These are phyloP conservation scores for Tulasnella calospora DNA, from an alignment of 768 basidiomycete genomes.

Conservation along the genomic window DNA sequence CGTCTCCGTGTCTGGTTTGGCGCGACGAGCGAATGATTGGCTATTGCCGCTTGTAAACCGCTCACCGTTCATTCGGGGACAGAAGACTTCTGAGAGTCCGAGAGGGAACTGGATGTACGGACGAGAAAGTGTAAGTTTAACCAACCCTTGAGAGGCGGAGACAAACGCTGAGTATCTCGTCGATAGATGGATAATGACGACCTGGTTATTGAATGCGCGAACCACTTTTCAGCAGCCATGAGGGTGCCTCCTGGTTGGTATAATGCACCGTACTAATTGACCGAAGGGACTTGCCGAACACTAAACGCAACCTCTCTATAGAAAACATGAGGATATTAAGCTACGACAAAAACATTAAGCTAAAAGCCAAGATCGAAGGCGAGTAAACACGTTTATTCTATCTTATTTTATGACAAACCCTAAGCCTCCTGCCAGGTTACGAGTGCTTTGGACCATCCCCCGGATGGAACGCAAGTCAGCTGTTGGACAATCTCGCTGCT, in stretches of 20 bases:
- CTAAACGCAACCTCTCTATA: constrained; percentile 32
- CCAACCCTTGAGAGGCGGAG: neutral
- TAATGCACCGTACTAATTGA: neutral
- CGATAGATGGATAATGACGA: constrained; percentile 55
- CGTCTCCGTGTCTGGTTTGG: constrained; percentile 52
- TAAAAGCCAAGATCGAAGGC: constrained; percentile 50
- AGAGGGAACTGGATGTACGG: constrained; percentile 54
- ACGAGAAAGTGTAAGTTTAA: constrained; percentile 43
- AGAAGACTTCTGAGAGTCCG: constrained; percentile 54
- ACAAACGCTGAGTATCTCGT: constrained; percentile 6
- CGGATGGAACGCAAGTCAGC: neutral
- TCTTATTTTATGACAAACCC: neutral
- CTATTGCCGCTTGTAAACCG: constrained; percentile 56
- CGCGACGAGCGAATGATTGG: constrained; percentile 67
- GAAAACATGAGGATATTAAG: constrained; percentile 54
- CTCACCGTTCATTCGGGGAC: constrained; percentile 49
- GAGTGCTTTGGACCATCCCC: constrained; percentile 8
- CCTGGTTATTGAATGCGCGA: constrained; percentile 70
- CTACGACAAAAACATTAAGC: constrained; percentile 61
- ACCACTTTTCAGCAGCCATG: constrained; percentile 41
- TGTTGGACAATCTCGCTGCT: neutral
- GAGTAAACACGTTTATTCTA: constrained; percentile 29
- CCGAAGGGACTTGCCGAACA: constrained; percentile 19
- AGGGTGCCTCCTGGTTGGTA: neutral
- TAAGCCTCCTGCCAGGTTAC: neutral